These are phyloP conservation scores for Alternaria sp. DNA, from an alignment of 2,329 filamentous ascomycete species.

Conservation along the genomic window DNA sequence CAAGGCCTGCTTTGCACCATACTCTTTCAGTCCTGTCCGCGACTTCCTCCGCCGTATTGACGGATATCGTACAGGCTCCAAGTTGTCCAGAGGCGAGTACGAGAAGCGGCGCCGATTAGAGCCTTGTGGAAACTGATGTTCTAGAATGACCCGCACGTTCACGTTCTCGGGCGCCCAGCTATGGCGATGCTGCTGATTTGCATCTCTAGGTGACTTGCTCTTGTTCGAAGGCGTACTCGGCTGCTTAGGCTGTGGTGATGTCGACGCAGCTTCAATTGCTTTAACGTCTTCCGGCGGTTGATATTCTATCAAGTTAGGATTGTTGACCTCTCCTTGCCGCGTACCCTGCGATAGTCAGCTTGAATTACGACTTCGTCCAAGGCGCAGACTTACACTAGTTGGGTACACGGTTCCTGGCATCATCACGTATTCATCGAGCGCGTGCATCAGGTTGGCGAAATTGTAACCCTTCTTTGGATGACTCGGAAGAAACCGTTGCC, in stretches of 20 bases:
- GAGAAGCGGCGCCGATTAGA: slow-evolving; percentile 32
- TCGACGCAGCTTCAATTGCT: slow-evolving; percentile 17
- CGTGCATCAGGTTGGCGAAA: slow-evolving; percentile 53
- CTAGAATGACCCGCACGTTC: slow-evolving; percentile 41
- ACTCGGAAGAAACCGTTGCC: slow-evolving; percentile 55
- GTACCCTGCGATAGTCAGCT: slow-evolving; percentile 17
- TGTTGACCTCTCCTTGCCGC: slow-evolving; percentile 9
- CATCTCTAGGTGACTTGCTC: slow-evolving; percentile 12
- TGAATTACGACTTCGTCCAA: background rate
- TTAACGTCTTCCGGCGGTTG: slow-evolving; percentile 8
- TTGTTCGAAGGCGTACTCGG: slow-evolving; percentile 14
- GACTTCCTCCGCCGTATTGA: slow-evolving; percentile 39
- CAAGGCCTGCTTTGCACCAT: slow-evolving; percentile 33
- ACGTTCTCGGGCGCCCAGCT: slow-evolving; percentile 39
- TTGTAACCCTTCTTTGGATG: slow-evolving; percentile 54
- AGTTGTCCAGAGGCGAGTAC: slow-evolving; percentile 25
- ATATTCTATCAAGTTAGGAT: slow-evolving; percentile 5
- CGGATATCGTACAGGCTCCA: slow-evolving; percentile 26
- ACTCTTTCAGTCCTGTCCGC: slow-evolving; percentile 36
- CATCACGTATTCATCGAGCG: slow-evolving; percentile 57
- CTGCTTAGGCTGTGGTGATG: slow-evolving; percentile 7
- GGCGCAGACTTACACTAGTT: slow-evolving; percentile 28
- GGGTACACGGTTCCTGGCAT: slow-evolving; percentile 57
- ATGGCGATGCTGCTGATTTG: slow-evolving; percentile 17
- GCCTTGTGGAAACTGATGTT: slow-evolving; percentile 29